phyloP scores from a whole-genome alignment of 83 land plant species.

The Larix sibirica region DNA sequence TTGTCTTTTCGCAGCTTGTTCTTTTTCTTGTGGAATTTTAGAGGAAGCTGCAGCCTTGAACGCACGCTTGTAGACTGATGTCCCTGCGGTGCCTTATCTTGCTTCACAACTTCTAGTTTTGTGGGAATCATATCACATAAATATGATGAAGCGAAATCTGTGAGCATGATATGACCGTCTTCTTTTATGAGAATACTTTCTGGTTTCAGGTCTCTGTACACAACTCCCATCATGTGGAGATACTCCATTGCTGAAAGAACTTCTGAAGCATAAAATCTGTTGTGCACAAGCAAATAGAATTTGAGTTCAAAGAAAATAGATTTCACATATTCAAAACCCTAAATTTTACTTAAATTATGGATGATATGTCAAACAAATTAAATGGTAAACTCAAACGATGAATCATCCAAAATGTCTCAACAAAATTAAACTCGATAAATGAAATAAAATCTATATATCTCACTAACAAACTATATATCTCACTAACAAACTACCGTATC shows the following conservation, averaged over 20 bases:
- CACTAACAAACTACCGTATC: too few species aligned
- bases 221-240: slow-evolving; percentile 20
- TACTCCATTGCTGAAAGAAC: slow-evolving; percentile 28
- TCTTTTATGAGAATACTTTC: slow-evolving; percentile 17
- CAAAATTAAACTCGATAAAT: too few species aligned
- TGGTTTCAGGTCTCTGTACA: slow-evolving; percentile 24
- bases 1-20: neutral
- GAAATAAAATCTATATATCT: too few species aligned
- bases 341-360: too few species aligned
- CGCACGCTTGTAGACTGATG: neutral
- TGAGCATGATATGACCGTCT: slow-evolving; percentile 29
- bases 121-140: slow-evolving; percentile 10
- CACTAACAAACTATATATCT: too few species aligned
- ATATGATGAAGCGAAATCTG: slow-evolving; percentile 5
- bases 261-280: slow-evolving; percentile 27
- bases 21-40: neutral
- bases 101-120: neutral
- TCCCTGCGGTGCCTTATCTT: too few species aligned
- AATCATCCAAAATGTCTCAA: too few species aligned
- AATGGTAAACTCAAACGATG: too few species aligned
- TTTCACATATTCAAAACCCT: neutral
- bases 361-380: too few species aligned
- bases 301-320: neutral
- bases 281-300: neutral
- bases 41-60: neutral